These are phyloP conservation scores for Carex myosuroides DNA, from an alignment of 176 grass and related monocot species.

Conservation along the genomic window DNA sequence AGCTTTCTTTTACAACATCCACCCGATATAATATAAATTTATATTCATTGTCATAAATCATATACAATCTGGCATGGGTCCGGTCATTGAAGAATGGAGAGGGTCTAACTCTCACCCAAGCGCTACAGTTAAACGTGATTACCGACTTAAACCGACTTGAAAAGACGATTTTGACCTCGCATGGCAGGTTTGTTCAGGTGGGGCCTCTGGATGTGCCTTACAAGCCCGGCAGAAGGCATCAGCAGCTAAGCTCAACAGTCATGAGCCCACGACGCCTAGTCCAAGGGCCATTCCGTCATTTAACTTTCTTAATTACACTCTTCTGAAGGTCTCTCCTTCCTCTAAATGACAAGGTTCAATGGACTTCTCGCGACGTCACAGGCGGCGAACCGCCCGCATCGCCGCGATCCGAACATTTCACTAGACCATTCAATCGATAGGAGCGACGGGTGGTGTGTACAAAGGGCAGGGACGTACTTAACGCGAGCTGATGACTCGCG, in stretches of 20 bases:
- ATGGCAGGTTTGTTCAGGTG: not conserved
- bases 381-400: no score
- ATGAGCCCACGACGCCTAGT: not conserved
- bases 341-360: no score
- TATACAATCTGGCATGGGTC: not conserved
- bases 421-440: no score
- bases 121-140: not conserved
- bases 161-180: not conserved
- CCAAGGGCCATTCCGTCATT: not conserved
- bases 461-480: no score
- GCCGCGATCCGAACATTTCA: no score
- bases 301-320: not conserved
- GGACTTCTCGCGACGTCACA: no score
- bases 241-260: not conserved
- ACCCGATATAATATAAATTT: not conserved
- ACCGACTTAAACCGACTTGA: not conserved
- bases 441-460: no score
- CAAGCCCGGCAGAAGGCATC: not conserved
- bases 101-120: not conserved
- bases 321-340: no score
- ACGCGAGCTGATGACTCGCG: no score
- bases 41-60: not conserved
- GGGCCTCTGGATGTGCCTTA: not conserved
- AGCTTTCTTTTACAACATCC: no score
- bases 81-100: not conserved